Evolutionary conservation across 164 flowering plant genomes (phyloP), one percentile per base, ranked within the genome.

Genomic region (Platanus orientalis): DNA sequence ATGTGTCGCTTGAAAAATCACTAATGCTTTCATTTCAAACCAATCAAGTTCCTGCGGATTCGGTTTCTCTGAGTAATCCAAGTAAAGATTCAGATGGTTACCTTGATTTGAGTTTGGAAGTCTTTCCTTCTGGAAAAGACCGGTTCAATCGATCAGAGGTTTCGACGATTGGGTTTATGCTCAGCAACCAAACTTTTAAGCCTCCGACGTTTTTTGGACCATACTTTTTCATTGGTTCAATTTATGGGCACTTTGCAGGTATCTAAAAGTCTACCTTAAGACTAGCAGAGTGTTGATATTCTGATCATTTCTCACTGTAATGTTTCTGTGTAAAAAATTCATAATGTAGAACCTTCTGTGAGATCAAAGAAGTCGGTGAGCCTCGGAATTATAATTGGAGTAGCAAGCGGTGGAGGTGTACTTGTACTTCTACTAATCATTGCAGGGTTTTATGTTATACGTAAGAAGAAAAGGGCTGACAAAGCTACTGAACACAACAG

Each of bases 181-280:
- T 85, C 24, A 85, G 81, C 73, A 74, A 70, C 55, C 90, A 81
- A 68, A 74, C 70, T 32, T 81, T 61, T 61, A 76, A 67, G 58
- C 75, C 81, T 48, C 73, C 79, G 4, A 1, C 40, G 7, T 5
- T 0, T 1, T 81, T 65, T 63, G 87, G 89, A 28, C 87, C 89
- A 5, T 83, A 42, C 66, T 62, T 17, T 65, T 85, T 83, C 57
- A 51, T 49, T 52, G 80, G 58, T 20, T 57, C 65, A 20, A 14
- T 26, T 1, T 85, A 85, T 53, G 20, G 16, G 4, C 6, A 63
- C 51, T 83, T 78, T 57, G 28, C 60, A 42, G 84, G 86, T 81
- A 72, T 59, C 54, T 14, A 10, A 23, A 21, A 7, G 45, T 56
- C 58, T 62, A 11, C 17, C 28, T 44, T 27, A 34, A 16, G 60